These are phyloP conservation scores for Globisporangium nagaii DNA, from an alignment of 352 stramenopile species.

Conservation along the genomic window DNA sequence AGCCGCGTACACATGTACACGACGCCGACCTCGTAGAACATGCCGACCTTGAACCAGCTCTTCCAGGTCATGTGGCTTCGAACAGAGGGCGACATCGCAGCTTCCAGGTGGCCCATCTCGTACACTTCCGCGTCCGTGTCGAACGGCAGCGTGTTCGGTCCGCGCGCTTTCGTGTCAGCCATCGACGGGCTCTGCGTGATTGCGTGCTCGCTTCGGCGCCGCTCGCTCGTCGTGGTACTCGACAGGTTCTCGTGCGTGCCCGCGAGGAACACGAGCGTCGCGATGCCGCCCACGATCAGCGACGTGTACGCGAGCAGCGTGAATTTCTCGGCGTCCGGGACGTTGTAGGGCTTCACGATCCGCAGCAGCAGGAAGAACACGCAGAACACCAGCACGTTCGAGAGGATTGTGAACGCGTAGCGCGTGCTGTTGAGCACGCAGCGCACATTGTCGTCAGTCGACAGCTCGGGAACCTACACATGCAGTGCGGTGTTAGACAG, in stretches of 20 bases:
- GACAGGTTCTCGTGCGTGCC: constrained; percentile 61
- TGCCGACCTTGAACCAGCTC: constrained; percentile 65
- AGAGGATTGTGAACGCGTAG: constrained; percentile 84
- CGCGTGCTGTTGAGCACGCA: constrained; percentile 78
- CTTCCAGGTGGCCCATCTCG: constrained; percentile 4
- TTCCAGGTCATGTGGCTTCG: constrained; percentile 61
- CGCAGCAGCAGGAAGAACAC: constrained; percentile 69
- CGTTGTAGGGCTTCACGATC: constrained; percentile 50
- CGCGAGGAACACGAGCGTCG: constrained; percentile 55
- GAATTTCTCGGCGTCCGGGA: constrained; percentile 71
- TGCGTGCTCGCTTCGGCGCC: constrained; percentile 14
- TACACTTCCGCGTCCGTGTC: constrained; percentile 43
- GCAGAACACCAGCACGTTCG: constrained; percentile 82
- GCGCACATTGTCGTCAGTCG: constrained; percentile 68
- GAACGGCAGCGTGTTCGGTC: constrained; percentile 42
- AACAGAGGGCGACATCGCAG: constrained; percentile 13
- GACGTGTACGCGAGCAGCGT: constrained; percentile 70
- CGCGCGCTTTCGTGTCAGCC: constrained; percentile 37
- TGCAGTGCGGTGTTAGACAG: too few relatives aligned
- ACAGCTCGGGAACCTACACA: constrained; percentile 76
- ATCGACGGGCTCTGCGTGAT: constrained; percentile 49
- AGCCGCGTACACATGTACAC: constrained; percentile 87
- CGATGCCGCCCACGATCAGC: constrained; percentile 55
- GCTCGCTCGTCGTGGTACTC: constrained; percentile 17
- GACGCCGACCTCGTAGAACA: constrained; percentile 85